Base-by-base conservation (phyloP, 345 rosid species). In the Streptanthus diversifolius region DNA sequence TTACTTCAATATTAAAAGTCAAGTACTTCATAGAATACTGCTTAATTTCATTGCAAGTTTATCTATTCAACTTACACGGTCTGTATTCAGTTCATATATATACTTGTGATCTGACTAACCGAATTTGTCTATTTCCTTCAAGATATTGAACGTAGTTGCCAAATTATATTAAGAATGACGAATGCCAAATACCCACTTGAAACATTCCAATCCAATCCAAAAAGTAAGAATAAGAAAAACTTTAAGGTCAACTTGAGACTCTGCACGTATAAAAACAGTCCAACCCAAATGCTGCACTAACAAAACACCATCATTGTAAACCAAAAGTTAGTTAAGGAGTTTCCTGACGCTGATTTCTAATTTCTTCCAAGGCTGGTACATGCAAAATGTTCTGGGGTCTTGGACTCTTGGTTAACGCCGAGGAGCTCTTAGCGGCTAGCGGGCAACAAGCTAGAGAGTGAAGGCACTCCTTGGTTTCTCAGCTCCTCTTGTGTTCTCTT, bases 381-480 rank as follows among this genome's bases (percentile, higher is more conserved):
- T 21, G 33, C 33, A 24, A 51, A n/a, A 51, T 9, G 30, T 49
- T 4, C 8, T 49, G 30, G 60, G 77, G 36, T 58, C 33, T 11
- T 47, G n/a, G 66, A 55, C 52, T 65, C 41, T 9, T 35, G 59
- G 18, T 47, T 47, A 74, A 39, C 8, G 36, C 17, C 3, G 32
- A 25, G 17, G 63, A 68, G 37, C 22, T 8, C 44, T 76, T 71
- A 83, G 66, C 70, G 79, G 71, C 73, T 77, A 30, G 78, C 75
- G 2, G 96, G 96, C 62, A 92, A 77, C 70, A 95, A 80, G 80
- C 79, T 95, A 24, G 97, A 73, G 55, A 95, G 83, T 14, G 96
- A 84, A 21, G 99, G 99, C 69, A 89, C 91, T 24, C 98, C 98
- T 80, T 91, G 97, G 81, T 27, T 86, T 82, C 97, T 89, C 99